A percentile compares a stretch with the other conserved stretches of the same genome.
These are phyloP conservation scores for Cadophora sp. DNA, from an alignment of 2,329 filamentous ascomycete species.

Conservation along the genomic window DNA sequence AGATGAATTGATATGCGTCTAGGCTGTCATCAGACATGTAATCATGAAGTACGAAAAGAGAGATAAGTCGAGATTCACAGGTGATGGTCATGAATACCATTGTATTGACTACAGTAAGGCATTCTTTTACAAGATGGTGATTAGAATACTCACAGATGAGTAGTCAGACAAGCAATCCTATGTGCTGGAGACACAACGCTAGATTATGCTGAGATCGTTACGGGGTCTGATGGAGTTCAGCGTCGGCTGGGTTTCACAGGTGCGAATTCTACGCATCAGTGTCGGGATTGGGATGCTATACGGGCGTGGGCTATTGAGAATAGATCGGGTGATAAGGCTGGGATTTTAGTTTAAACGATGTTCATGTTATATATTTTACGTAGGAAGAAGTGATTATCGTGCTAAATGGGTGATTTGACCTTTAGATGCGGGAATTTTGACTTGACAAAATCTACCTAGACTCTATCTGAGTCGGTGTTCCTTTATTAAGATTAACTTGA, in stretches of 20 bases:
- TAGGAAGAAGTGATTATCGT: no score
- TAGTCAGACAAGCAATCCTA: constrained; percentile 41
- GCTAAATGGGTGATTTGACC: no score
- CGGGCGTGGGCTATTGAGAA: constrained; percentile 38
- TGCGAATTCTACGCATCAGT: constrained; percentile 41
- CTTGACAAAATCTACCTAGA: no score
- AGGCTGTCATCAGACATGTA: constrained; percentile 41
- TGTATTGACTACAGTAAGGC: constrained; percentile 44
- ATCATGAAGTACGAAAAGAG: constrained; percentile 43
- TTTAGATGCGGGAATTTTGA: no score
- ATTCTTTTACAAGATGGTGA: background rate
- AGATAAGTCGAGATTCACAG: constrained; percentile 41
- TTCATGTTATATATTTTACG: no score
- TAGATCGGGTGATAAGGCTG: constrained; percentile 38
- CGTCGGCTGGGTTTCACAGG: constrained; percentile 38
- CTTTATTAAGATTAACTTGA: no score
- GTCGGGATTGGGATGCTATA: constrained; percentile 43
- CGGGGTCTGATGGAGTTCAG: constrained; percentile 37
- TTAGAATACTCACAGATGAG: background rate
- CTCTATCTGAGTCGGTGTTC: no score
- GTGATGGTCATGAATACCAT: constrained; percentile 44
- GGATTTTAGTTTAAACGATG: constrained; percentile 30
- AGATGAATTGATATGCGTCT: background rate
- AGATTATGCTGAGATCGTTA: constrained; percentile 39
- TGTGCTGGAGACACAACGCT: constrained; percentile 44